Evolutionary conservation across 306 rosid genomes (phyloP).

Genomic region (Lotus japonicus): DNA sequence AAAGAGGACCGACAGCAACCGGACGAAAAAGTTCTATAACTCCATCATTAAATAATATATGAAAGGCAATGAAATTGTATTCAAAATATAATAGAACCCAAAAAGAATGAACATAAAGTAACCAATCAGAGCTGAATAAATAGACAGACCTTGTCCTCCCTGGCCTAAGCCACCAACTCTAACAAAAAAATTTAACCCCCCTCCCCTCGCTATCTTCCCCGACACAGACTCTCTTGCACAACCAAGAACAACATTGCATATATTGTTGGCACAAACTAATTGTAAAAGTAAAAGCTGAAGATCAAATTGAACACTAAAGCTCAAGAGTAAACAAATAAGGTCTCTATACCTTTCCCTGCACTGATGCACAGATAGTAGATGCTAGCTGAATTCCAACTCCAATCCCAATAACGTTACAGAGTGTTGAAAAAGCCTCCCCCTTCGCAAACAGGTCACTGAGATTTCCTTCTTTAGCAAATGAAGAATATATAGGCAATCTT

Average conservation of each 20-base stretch:
- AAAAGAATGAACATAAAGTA: too few relatives aligned
- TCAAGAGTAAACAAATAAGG: constrained; percentile 5
- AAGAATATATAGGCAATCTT: constrained; percentile 95
- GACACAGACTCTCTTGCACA: not conserved
- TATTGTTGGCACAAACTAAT: constrained; percentile 5
- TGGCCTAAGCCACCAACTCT: too few relatives aligned
- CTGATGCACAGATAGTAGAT: constrained; percentile 81
- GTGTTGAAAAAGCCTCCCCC: constrained; percentile 98
- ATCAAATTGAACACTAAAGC: not conserved
- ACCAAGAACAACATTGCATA: not conserved
- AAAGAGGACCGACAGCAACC: constrained; percentile 47
- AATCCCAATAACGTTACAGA: constrained; percentile 81
- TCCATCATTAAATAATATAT: not conserved
- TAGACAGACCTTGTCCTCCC: too few relatives aligned
- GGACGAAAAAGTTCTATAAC: constrained; percentile 25
- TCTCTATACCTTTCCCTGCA: constrained; percentile 80
- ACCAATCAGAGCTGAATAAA: too few relatives aligned
- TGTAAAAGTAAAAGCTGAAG: not conserved
- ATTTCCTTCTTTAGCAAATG: constrained; percentile 98
- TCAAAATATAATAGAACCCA: too few relatives aligned
- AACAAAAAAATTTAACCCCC: too few relatives aligned
- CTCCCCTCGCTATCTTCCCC: too few relatives aligned
- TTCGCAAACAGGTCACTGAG: constrained; percentile 97
- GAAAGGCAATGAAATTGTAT: too few relatives aligned
- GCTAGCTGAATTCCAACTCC: constrained; percentile 94